Evolutionary conservation across 2,329 filamentous ascomycete genomes (phyloP).

Genomic region (Orbilia brochopaga): DNA sequence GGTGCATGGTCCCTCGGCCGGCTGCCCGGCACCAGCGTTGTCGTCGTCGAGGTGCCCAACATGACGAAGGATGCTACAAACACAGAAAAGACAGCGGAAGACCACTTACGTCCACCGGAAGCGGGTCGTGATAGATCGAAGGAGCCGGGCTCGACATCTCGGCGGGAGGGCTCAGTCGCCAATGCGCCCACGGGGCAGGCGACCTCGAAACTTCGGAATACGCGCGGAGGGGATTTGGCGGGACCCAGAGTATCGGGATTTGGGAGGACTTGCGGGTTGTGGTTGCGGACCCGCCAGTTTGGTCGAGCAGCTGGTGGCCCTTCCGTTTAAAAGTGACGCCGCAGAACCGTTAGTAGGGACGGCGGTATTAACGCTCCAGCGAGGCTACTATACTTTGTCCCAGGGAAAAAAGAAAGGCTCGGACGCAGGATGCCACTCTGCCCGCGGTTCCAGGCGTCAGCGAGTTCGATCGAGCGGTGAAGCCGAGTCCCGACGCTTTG

Average conservation of each 20-base stretch:
- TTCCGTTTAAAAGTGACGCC: constrained; percentile 48
- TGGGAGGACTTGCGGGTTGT: constrained; percentile 40
- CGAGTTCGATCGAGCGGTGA: background rate
- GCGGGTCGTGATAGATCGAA: constrained; percentile 34
- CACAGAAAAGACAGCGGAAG: background rate
- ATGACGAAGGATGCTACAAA: background rate
- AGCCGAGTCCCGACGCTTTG: constrained; percentile 37
- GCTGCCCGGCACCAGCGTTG: constrained; percentile 14
- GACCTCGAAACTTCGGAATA: constrained; percentile 13
- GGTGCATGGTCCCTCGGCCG: background rate
- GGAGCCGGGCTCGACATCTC: constrained; percentile 46
- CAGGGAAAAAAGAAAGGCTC: too few relatives aligned
- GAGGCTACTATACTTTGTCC: too few relatives aligned
- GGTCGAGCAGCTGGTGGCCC: constrained; percentile 43
- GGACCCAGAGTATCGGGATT: constrained; percentile 49
- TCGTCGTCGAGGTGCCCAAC: constrained; percentile 4
- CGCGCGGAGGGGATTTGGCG: constrained; percentile 32
- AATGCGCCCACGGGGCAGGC: background rate
- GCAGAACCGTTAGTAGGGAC: constrained; percentile 32
- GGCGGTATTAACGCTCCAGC: too few relatives aligned
- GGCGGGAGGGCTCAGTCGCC: background rate
- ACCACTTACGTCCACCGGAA: constrained; percentile 43
- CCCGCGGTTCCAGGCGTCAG: background rate
- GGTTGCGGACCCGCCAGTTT: constrained; percentile 46
- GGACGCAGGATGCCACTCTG: background rate